Percentiles rank a stretch among this genome's conserved stretches.
These are phyloP conservation scores for Lumnitzera racemosa DNA, from an alignment of 345 rosid species.

Conservation along the genomic window DNA sequence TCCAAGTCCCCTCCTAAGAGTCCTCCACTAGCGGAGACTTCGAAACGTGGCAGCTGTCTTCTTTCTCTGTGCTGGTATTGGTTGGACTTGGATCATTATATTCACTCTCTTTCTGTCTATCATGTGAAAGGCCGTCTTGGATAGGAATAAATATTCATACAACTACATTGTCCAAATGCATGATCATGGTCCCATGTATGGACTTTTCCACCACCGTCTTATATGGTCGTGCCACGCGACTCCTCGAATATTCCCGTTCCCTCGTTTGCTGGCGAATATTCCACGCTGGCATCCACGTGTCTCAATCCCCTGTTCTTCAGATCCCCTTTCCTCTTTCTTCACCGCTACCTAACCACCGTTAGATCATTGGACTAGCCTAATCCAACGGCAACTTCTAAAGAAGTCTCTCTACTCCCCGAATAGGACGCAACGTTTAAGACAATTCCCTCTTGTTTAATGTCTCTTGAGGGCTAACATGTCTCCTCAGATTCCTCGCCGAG, in stretches of 20 bases:
- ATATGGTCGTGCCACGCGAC: slow-evolving; percentile 33
- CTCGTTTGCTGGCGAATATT: slow-evolving; percentile 24
- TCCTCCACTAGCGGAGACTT: too few relatives aligned
- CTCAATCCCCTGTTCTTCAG: neutral
- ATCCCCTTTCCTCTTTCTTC: neutral
- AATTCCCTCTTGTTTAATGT: neutral
- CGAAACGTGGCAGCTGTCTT: too few relatives aligned
- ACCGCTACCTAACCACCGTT: neutral
- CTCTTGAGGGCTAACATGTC: slow-evolving; percentile 7
- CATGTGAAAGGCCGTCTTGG: too few relatives aligned
- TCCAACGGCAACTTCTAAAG: neutral
- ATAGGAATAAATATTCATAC: too few relatives aligned
- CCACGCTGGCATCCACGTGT: slow-evolving; percentile 28
- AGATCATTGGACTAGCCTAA: neutral
- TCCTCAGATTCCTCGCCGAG: slow-evolving; percentile 57
- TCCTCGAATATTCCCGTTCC: slow-evolving; percentile 10
- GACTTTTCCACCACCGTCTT: slow-evolving; percentile 4
- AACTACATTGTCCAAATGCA: too few relatives aligned
- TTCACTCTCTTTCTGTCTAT: too few relatives aligned
- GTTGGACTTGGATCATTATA: too few relatives aligned
- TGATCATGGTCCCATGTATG: neutral
- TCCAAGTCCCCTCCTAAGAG: too few relatives aligned
- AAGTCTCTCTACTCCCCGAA: too few relatives aligned
- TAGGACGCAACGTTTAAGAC: too few relatives aligned
- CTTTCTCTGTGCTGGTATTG: too few relatives aligned